Base-by-base conservation (phyloP, 2,329 filamentous ascomycete genomes). In the Coniochaeta sp. region DNA sequence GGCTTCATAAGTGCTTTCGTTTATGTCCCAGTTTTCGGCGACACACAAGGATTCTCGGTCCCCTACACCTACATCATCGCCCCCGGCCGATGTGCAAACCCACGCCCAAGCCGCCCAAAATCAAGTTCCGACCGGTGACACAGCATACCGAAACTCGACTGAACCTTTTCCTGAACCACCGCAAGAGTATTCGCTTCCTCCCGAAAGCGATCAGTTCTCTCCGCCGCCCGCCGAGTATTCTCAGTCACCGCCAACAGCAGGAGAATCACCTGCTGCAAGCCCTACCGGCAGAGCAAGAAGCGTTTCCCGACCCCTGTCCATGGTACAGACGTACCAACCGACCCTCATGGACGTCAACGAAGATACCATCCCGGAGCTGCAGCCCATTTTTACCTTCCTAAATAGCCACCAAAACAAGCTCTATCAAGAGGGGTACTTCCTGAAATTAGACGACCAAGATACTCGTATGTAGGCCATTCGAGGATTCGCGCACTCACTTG, bases 351-450 rank as follows among this genome's bases (percentile, higher is more conserved):
- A 95, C 63, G 78, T 94, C 57, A 83, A 82, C 63, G 79, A 86
- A 59, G 90, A 96, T 65, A 95, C 89, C 27, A 83, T 94, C 56
- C 91, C 94, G 32, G 94, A 99, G 76, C 78, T 99, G 56, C 87
- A 91, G 71, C 92, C 91, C 57, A 91, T 97, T 62, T 97, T 97
- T 70, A 89, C 83, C 55, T 94, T 90, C 65, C 79, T 99, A 58
- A 97, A 96, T 71, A 94, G 87, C 70, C 94, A 99, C 68, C 86
- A 84, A 53, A 96, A 96, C 70, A 97, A 97, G 72, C 75, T 97
- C 52, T 99, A 97, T 67, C 91, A 96, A 61, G 94, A 99, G 71
- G 94, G 94, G 32, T 99, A 97, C 65, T 97, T 99, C 60, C 72
- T 99, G 60, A 99, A 97, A 71, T 75, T 99, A 48, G 92, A 96